phyloP scores from a whole-genome alignment of 495 filamentous ascomycete genomes.

The Daldinia concentrica region DNA sequence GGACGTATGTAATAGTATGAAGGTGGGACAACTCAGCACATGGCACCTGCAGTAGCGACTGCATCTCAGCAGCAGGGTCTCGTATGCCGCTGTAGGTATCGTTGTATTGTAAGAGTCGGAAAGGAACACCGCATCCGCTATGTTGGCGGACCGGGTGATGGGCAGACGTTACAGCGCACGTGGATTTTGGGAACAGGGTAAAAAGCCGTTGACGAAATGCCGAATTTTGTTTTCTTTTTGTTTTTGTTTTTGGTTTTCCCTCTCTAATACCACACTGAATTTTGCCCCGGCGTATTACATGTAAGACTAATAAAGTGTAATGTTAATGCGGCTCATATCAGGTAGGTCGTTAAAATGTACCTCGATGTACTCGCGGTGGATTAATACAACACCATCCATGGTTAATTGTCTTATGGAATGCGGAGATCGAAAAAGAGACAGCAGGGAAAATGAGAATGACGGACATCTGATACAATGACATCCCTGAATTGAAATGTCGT shows the following conservation, averaged over 20 bases:
- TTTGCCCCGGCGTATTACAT: slow-evolving; percentile 14
- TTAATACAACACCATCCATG: slow-evolving; percentile 22
- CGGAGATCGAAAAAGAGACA: slow-evolving; percentile 28
- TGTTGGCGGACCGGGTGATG: slow-evolving; percentile 34
- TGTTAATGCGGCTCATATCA: slow-evolving; percentile 13
- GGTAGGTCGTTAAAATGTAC: slow-evolving; percentile 4
- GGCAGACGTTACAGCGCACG: slow-evolving; percentile 40
- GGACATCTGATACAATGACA: slow-evolving; percentile 41
- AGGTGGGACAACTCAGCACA: slow-evolving; percentile 44
- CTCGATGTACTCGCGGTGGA: slow-evolving; percentile 3
- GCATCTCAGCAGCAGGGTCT: slow-evolving; percentile 36
- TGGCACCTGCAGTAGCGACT: slow-evolving; percentile 44
- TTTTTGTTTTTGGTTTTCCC: neutral
- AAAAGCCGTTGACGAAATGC: slow-evolving; percentile 34
- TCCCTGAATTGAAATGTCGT: slow-evolving; percentile 25
- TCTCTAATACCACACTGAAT: slow-evolving; percentile 30
- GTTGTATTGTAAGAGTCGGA: slow-evolving; percentile 40
- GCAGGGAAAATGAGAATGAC: slow-evolving; percentile 36
- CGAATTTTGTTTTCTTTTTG: slow-evolving; percentile 3
- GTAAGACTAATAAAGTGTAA: slow-evolving; percentile 9
- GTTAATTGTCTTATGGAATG: slow-evolving; percentile 22
- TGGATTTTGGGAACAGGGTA: slow-evolving; percentile 33
- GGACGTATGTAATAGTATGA: slow-evolving; percentile 23
- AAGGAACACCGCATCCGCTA: slow-evolving; percentile 37
- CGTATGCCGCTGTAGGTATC: slow-evolving; percentile 25